These are phyloP conservation scores for Alectoria sarmentosa DNA, from an alignment of 495 filamentous ascomycete species.

Conservation along the genomic window DNA sequence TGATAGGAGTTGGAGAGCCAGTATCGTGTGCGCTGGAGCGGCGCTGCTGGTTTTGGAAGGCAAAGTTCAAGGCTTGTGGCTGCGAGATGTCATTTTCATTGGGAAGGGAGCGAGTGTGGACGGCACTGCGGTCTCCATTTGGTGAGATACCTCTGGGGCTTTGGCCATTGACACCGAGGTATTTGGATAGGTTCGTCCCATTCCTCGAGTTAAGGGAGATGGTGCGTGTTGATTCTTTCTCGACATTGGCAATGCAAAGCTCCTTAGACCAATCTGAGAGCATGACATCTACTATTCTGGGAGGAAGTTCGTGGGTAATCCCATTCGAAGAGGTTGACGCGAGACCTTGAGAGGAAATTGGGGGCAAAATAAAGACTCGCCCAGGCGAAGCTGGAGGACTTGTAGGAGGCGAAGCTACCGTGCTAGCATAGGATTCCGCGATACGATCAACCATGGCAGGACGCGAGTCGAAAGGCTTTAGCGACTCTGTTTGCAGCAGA, in stretches of 20 bases:
- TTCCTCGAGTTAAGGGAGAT: slow-evolving; percentile 62
- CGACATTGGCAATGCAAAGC: slow-evolving; percentile 55
- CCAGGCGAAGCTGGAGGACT: slow-evolving; percentile 69
- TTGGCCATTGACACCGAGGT: slow-evolving; percentile 50
- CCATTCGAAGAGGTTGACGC: slow-evolving; percentile 1
- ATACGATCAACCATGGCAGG: slow-evolving; percentile 62
- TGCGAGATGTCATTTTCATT: slow-evolving; percentile 22
- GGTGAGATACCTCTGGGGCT: slow-evolving; percentile 23
- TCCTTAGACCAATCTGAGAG: slow-evolving; percentile 74
- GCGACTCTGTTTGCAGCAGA: slow-evolving; percentile 48
- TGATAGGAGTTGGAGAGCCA: slow-evolving; percentile 44
- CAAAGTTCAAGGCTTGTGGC: slow-evolving; percentile 22
- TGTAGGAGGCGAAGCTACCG: slow-evolving; percentile 50
- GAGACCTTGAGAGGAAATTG: slow-evolving; percentile 32
- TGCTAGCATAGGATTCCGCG: slow-evolving; percentile 56
- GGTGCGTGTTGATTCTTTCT: slow-evolving; percentile 58
- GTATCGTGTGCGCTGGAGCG: slow-evolving; percentile 38
- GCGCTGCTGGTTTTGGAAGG: slow-evolving; percentile 29
- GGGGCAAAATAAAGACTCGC: slow-evolving; percentile 54
- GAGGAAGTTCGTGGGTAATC: slow-evolving; percentile 32
- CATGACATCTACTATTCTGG: slow-evolving; percentile 60
- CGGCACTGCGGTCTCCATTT: slow-evolving; percentile 29
- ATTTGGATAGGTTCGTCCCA: slow-evolving; percentile 49
- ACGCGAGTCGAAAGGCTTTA: slow-evolving; percentile 62
- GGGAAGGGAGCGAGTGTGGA: slow-evolving; percentile 25